Evolutionary conservation across 306 rosid species (phyloP), one percentile per base, ranked within the genome.

Genomic region (Purshia tridentata): DNA sequence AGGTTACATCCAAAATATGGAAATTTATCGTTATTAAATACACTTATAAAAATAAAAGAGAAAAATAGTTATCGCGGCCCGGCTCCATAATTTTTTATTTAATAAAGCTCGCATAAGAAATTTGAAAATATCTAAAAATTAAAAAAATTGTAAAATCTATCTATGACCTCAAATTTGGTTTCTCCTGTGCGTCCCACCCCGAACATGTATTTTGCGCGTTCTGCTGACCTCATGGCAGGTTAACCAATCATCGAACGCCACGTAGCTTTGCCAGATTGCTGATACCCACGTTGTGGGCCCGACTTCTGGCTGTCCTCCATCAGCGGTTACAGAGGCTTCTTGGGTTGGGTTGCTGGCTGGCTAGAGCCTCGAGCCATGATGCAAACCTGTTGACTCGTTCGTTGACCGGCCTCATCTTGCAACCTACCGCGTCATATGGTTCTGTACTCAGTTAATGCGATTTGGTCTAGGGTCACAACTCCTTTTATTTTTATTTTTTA

Each of bases 271-370:
- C 80, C 89, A 89, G 85, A 58, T 63, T 62, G 81, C 64, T 75
- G 50, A 77, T 78, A 14, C 81, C 74, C 84, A 67, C 19, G 70
- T 69, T 74, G 77, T 86, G 88, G 96, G 18, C 52, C 93, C 95
- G 89, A 72, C 15, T 41, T 64, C 52, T 35, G 69, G 83, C 88
- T 83, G 90, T 79, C 61, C 15, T 77, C 79, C 72, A 59, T 65
- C 67, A 23, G 22, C 9, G 10, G 37, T 18, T 64, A 11, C 44
- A 2, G 6, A 22, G 67, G 73, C 79, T 59, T 1, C n/a, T 41
- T 58, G n/a, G 37, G 58, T 29, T 55, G 35, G 35, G 56, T 15
- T 58, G 7, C 18, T 0, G 39, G 62, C 72, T 42, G 39, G 75
- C 80, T 78, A 22, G 20, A 65, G 70, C 76, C 60, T 10, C 19